Evolutionary conservation across 306 rosid genomes (phyloP).

Genomic region (Delonix regia): DNA sequence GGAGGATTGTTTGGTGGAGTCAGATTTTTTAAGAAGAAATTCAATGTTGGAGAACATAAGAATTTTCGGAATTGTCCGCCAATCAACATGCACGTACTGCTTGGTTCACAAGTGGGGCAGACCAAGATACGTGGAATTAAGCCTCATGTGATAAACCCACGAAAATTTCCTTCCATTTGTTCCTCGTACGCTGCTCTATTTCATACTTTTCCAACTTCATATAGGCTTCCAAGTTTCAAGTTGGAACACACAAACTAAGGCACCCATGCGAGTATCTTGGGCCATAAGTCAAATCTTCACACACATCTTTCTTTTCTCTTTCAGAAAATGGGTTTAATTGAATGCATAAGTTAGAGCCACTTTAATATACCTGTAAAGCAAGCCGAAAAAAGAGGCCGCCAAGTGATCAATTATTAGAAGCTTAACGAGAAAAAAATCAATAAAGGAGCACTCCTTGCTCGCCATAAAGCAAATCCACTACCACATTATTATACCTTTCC

Average conservation of each 20-base stretch:
- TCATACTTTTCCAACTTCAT: slow-evolving; percentile 24
- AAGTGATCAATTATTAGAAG: slow-evolving; percentile 44
- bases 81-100: not conserved
- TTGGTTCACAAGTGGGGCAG: not conserved
- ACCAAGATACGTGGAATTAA: not conserved
- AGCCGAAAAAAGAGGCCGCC: slow-evolving; percentile 7
- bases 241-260: slow-evolving; percentile 30
- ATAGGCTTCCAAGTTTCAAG: not conserved
- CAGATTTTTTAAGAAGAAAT: not conserved
- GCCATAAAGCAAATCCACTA: slow-evolving; percentile 66
- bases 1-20: not conserved
- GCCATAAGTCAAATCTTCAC: slow-evolving; percentile 34
- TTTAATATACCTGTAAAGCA: slow-evolving; percentile 53
- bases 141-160: not conserved
- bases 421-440: slow-evolving; percentile 30
- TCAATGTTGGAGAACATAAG: not conserved
- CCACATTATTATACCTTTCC: slow-evolving; percentile 70
- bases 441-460: slow-evolving; percentile 36
- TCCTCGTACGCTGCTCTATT: not conserved
- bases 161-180: not conserved
- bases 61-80: not conserved
- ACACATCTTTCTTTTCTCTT: slow-evolving; percentile 42
- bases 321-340: slow-evolving; percentile 12
- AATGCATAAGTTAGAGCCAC: slow-evolving; percentile 42
- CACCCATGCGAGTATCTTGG: slow-evolving; percentile 35